Evolutionary conservation across 495 filamentous ascomycete species (phyloP).

Genomic region (Hypoxylon subgilvum): DNA sequence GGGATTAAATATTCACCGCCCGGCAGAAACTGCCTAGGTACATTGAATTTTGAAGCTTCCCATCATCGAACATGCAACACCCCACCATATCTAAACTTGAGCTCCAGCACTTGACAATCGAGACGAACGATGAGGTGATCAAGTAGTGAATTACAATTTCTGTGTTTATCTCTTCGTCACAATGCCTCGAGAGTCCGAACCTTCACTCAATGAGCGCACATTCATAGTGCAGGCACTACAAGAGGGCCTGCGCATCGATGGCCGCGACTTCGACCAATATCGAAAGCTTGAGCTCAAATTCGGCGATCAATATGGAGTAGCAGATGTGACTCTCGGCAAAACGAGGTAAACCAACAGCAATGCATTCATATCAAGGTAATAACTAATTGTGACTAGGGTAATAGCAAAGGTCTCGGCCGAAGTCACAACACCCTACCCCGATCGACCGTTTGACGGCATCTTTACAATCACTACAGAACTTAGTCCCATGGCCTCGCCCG

Average conservation of each 20-base stretch:
- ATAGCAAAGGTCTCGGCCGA: constrained; percentile 85
- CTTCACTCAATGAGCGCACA: constrained; percentile 76
- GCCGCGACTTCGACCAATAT: constrained; percentile 77
- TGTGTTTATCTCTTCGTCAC: constrained; percentile 20
- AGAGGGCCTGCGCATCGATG: constrained; percentile 80
- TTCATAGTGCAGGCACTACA: constrained; percentile 78
- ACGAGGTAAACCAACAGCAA: constrained; percentile 66
- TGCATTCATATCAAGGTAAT: background rate
- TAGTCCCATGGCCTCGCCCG: constrained; percentile 87
- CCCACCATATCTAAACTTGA: constrained; percentile 34
- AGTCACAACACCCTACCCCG: constrained; percentile 79
- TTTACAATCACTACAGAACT: constrained; percentile 92
- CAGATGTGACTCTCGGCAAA: constrained; percentile 87
- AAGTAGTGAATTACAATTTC: constrained; percentile 19
- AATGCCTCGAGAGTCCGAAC: constrained; percentile 90
- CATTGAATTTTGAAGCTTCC: constrained; percentile 10
- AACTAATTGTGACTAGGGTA: constrained; percentile 59
- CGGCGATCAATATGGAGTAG: constrained; percentile 88
- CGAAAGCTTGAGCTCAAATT: constrained; percentile 79
- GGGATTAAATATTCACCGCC: constrained; percentile 37
- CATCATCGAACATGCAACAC: constrained; percentile 17
- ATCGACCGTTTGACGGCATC: constrained; percentile 91
- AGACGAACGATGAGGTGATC: constrained; percentile 23
- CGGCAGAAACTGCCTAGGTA: constrained; percentile 37
- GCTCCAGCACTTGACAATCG: constrained; percentile 23